Percentiles rank a stretch among this genome's conserved stretches.
Evolutionary conservation across 73 alveolate genomes (phyloP).

Genomic region (Loxodes magnus): DNA sequence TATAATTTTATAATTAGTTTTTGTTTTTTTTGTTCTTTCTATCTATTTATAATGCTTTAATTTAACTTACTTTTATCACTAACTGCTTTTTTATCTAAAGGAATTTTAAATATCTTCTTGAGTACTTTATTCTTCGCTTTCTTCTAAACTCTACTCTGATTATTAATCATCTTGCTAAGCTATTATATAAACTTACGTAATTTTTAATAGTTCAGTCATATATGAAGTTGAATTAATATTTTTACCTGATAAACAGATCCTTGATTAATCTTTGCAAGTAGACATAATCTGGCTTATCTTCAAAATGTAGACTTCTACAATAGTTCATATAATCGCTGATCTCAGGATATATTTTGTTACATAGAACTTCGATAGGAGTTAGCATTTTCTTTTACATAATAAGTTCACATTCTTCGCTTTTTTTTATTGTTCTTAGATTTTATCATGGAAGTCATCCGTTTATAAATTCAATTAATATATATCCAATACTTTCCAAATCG

Average conservation of each 20-base stretch:
- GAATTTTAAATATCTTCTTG: too few species aligned
- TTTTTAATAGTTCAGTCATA: constrained; percentile 7
- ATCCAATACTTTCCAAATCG: constrained; percentile 26
- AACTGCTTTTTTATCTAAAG: too few species aligned
- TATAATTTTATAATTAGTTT: too few species aligned
- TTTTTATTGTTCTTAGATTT: constrained; percentile 62
- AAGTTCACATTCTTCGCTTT: constrained; percentile 56
- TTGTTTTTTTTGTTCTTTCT: too few species aligned
- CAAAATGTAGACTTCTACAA: constrained; percentile 68
- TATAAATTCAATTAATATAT: constrained; percentile 33
- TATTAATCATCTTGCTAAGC: too few species aligned
- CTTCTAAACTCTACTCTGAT: too few species aligned
- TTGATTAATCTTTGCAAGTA: not conserved
- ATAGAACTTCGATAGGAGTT: constrained; percentile 61
- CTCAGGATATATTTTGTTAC: constrained; percentile 37
- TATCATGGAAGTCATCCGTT: constrained; percentile 73
- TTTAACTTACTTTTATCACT: too few species aligned
- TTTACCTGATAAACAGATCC: constrained; percentile 1
- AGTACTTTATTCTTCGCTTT: too few species aligned
- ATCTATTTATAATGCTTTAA: too few species aligned
- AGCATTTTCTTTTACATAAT: constrained; percentile 50
- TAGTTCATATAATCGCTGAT: constrained; percentile 51
- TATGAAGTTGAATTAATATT: not conserved
- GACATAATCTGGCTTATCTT: constrained; percentile 85
- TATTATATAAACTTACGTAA: too few species aligned